Base-by-base conservation (phyloP, 2,329 filamentous ascomycete species). In the Neofusicoccum ribis region DNA sequence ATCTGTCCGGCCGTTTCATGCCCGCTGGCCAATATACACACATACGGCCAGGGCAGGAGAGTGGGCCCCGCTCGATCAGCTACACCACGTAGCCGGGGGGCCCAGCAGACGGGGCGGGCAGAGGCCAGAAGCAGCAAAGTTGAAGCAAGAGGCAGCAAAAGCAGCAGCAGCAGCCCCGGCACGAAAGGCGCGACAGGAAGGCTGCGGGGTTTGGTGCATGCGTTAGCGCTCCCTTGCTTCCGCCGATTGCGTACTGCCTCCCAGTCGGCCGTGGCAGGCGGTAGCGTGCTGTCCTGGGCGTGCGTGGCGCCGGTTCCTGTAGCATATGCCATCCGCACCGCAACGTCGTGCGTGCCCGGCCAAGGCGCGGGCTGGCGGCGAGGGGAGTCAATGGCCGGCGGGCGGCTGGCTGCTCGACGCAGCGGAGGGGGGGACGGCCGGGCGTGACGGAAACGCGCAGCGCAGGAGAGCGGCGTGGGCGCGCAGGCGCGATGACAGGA, bases 191-290 rank as follows among this genome's bases (percentile, higher is more conserved):
- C 23, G 14, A 36, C 23, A 23, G 27, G 6, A 9, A 12, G 54
- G 23, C 41, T 46, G 54, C 54, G 54, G 54, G 54, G 54, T 43
- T 17, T 46, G 17, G 43, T 46, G 41, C 27, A 20, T 47, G 56
- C 56, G 17, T 60, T 60, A 60, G 56, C 56, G 56, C 41, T 58
- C 56, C 56, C 56, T 60, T 60, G 43, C 56, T 47, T 60, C 56
- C 56, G 56, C 54, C 41, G 54, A 43, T 59, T 59, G 54, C 54
- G 54, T 59, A 12, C 14, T 23, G 17, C 14, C 46, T 49, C 44
- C 47, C 3, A 52, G 31, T 37, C 49, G 37, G 50, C 6, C 11
- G 15, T 51, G 12, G 49, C 23, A 34, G 27, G 17, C 36, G n/a
- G 52, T 56, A 56, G 52, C 52, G 52, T 14, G 41, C 34, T 50